Evolutionary conservation across 805 yeast species (phyloP).

Genomic region (Starmerella apicola): DNA sequence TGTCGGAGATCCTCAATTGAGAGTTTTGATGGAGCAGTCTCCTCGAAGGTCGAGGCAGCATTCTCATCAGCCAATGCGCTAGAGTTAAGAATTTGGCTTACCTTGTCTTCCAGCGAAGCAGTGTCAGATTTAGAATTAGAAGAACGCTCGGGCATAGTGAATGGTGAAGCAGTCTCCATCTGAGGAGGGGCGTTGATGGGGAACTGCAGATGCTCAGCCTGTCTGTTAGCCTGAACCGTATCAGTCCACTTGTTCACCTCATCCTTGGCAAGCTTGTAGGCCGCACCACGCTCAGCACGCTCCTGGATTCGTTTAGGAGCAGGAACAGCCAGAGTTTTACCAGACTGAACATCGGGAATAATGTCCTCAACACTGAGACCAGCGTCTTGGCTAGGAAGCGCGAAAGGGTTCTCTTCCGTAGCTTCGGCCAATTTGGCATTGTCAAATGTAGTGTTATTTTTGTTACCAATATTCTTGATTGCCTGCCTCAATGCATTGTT

Average conservation of each 20-base stretch:
- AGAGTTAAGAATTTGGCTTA: conserved; percentile 46
- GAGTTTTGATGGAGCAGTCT: conserved; percentile 68
- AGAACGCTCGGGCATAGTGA: conserved; percentile 32
- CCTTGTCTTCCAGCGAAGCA: conserved; percentile 53
- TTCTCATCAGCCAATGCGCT: conserved; percentile 62
- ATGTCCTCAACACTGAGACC: conserved; percentile 36
- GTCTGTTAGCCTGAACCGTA: conserved; percentile 60
- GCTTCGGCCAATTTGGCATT: conserved; percentile 21
- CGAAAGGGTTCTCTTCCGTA: conserved; percentile 28
- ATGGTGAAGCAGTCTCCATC: conserved; percentile 41
- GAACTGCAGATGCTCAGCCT: conserved; percentile 73
- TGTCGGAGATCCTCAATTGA: conserved; percentile 66
- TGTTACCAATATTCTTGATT: conserved; percentile 27
- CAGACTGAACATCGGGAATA: conserved; percentile 38
- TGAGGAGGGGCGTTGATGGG: conserved; percentile 43
- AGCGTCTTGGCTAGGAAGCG: conserved; percentile 28
- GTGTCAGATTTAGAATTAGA: conserved; percentile 26
- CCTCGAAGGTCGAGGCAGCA: conserved; percentile 75
- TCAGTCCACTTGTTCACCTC: conserved; percentile 87
- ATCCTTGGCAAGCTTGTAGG: conserved; percentile 75
- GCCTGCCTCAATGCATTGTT: conserved; percentile 33
- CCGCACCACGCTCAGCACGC: conserved; percentile 76
- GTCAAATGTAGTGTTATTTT: conserved; percentile 1
- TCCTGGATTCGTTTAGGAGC: conserved; percentile 76
- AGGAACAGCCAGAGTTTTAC: conserved; percentile 58